A percentile compares a stretch with the other conserved stretches of the same genome.
These are phyloP conservation scores for Sphagnum tenellum DNA, from an alignment of 225 moss, liverwort and hornwort genomes.

Conservation along the genomic window DNA sequence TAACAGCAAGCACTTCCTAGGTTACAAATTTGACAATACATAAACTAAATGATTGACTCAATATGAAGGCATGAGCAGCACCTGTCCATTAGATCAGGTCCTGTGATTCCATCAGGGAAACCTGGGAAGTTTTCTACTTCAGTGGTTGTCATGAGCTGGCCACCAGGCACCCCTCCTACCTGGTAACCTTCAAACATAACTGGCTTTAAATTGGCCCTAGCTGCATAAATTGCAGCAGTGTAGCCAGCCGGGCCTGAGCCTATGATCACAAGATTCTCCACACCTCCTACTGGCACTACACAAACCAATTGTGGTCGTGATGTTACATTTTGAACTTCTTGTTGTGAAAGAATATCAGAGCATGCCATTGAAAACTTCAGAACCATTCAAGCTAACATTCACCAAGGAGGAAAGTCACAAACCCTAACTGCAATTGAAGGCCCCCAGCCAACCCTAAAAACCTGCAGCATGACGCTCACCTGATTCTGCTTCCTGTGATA, in stretches of 20 bases:
- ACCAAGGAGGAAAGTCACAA: too few relatives aligned
- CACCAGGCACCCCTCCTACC: slow-evolving; percentile 80
- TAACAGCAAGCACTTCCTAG: too few relatives aligned
- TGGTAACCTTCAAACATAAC: slow-evolving; percentile 86
- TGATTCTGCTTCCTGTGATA: too few relatives aligned
- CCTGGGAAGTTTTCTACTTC: slow-evolving; percentile 98
- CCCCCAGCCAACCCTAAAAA: too few relatives aligned
- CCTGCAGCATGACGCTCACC: too few relatives aligned
- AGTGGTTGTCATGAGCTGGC: slow-evolving; percentile 97
- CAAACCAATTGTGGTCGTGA: too few relatives aligned
- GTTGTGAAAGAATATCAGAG: too few relatives aligned
- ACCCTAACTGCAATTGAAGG: too few relatives aligned
- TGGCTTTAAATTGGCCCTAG: slow-evolving; percentile 86
- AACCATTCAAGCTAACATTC: too few relatives aligned
- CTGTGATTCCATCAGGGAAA: slow-evolving; percentile 85
- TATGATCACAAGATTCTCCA: slow-evolving; percentile 92
- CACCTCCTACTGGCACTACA: slow-evolving; percentile 74
- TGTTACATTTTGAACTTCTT: too few relatives aligned
- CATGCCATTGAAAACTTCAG: too few relatives aligned
- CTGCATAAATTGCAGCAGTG: slow-evolving; percentile 97
- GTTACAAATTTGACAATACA: background rate
- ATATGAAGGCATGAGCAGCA: slow-evolving; percentile 10
- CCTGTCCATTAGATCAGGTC: slow-evolving; percentile 97
- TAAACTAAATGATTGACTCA: background rate
- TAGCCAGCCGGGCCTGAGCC: slow-evolving; percentile 96